Evolutionary conservation across 805 yeast species (phyloP), one percentile per base, ranked within the genome.

Genomic region (Yarrowia keelungensis): DNA sequence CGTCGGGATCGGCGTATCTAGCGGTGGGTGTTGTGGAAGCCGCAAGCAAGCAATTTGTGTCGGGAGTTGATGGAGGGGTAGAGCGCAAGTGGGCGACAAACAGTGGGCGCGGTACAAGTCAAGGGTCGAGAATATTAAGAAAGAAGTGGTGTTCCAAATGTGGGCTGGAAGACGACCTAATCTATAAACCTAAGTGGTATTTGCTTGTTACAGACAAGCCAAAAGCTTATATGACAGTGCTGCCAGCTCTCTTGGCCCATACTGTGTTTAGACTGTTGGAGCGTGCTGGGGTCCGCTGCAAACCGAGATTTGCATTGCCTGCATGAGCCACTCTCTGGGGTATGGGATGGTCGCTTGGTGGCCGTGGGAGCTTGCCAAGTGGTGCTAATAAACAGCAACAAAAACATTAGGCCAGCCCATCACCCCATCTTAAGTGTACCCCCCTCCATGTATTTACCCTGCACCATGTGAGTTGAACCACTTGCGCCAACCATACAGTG

Each of bases 241-340:
- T 14, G 45, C 16, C 8, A 53, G 43, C 26, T 22, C 22, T 50
- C 56, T 36, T 53, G 32, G 43, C 43, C 45, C 59, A 19, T 35
- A 38, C 35, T n/a, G 36, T 53, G 45, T 53, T 53, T 53, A 53
- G 59, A 19, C 59, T 53, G 59, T 14, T 22, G 22, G 19, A 32
- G 19, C 16, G 43, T 53, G 45, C 59, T 53, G 59, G 59, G 59
- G 59, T 53, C 12, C 58, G 32, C 58, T 51, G 43, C 43, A 51
- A 51, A 51, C 58, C 12, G 59, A 53, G 59, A 53, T 53, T 53
- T 19, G 59, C 59, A 53, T 53, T 38, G 59, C 59, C 59, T 53
- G 59, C 59, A 53, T 53, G 59, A 53, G 45, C 59, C 59, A 39
- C 59, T 53, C 59, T 53, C 59, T 53, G 59, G 59, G 59, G 59